A percentile compares a stretch with the other conserved stretches of the same genome.
Evolutionary conservation across 345 rosid genomes (phyloP).

Genomic region (Gossypium stocksii): DNA sequence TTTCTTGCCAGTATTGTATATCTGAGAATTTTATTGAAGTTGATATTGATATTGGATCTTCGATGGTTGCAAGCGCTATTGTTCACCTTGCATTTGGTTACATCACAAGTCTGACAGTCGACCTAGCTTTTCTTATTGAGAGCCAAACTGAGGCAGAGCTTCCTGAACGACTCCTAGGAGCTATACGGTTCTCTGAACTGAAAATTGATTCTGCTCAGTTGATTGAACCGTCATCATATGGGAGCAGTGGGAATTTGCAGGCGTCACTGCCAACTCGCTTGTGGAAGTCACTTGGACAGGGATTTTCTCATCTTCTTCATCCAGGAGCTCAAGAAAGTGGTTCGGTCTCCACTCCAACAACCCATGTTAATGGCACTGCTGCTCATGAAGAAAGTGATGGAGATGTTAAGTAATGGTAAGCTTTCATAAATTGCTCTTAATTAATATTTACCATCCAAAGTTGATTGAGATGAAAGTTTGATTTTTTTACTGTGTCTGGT

Average conservation of each 20-base stretch:
- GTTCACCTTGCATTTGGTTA: slow-evolving; percentile 93
- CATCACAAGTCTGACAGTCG: slow-evolving; percentile 81
- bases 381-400: slow-evolving; percentile 28
- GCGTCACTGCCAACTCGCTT: slow-evolving; percentile 52
- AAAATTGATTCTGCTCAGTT: slow-evolving; percentile 56
- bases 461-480: background rate
- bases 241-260: slow-evolving; percentile 24
- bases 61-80: slow-evolving; percentile 92
- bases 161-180: slow-evolving; percentile 76
- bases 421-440: slow-evolving; percentile 7
- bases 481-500: background rate
- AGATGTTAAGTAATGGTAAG: slow-evolving; percentile 45
- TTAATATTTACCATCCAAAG: background rate
- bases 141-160: slow-evolving; percentile 79
- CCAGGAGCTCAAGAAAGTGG: slow-evolving; percentile 51
- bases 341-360: slow-evolving; percentile 22
- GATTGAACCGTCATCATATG: slow-evolving; percentile 32
- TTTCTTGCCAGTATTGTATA: slow-evolving; percentile 54
- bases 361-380: slow-evolving; percentile 31
- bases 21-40: slow-evolving; percentile 61
- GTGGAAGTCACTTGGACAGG: slow-evolving; percentile 82
- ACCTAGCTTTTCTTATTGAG: slow-evolving; percentile 83
- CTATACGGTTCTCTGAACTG: slow-evolving; percentile 75
- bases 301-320: slow-evolving; percentile 62
- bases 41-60: slow-evolving; percentile 94